Evolutionary conservation across 257 asterid species (phyloP).

Genomic region (Solanum appendiculatum): DNA sequence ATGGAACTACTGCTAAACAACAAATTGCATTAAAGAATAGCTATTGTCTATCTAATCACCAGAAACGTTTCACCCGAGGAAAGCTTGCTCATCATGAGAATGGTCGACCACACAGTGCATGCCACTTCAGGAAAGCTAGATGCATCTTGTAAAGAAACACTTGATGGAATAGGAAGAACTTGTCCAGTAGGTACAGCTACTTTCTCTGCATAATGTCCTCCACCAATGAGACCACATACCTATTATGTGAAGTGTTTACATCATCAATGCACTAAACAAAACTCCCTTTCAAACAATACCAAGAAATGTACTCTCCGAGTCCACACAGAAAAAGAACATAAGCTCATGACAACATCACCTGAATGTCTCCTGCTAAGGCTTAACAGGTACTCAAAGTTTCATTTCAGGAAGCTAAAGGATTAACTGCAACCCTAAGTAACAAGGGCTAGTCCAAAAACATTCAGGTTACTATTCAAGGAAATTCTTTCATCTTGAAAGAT

Average conservation of each 20-base stretch:
- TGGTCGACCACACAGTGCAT: conserved; percentile 94
- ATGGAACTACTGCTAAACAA: neutral
- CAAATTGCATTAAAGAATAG: neutral
- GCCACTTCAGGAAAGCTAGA: conserved; percentile 91
- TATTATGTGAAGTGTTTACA: neutral
- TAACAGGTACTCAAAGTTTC: neutral
- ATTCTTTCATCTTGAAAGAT: neutral
- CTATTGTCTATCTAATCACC: conserved; percentile 29
- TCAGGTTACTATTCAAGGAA: neutral
- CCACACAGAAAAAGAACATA: neutral
- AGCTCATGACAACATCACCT: neutral
- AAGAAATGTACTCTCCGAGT: neutral
- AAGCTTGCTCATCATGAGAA: conserved; percentile 74
- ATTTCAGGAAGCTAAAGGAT: neutral
- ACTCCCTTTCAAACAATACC: neutral
- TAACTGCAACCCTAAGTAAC: neutral
- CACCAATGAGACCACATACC: conserved; percentile 89
- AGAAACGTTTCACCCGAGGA: conserved; percentile 63
- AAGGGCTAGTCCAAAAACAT: neutral
- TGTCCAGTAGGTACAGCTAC: conserved; percentile 74
- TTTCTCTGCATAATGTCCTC: conserved; percentile 96
- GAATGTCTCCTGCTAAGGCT: neutral
- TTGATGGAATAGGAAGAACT: conserved; percentile 74
- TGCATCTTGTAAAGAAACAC: conserved; percentile 78
- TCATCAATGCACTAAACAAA: neutral